Base-by-base conservation (phyloP, 2,329 filamentous ascomycete genomes). In the Fusarium tupiense region DNA sequence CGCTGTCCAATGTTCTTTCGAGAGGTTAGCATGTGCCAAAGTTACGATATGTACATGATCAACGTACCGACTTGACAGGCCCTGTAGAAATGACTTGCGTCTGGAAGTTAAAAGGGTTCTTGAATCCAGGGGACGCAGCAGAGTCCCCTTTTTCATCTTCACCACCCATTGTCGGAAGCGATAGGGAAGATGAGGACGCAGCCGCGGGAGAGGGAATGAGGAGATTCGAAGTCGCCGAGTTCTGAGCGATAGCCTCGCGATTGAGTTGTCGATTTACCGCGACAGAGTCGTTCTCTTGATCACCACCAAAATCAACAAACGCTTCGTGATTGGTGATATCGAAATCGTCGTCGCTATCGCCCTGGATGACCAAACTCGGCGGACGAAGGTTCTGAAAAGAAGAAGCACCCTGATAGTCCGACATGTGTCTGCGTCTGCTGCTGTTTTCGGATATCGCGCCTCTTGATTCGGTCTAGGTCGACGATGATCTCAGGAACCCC, bases 91-190 rank as follows among this genome's bases (percentile, higher is more conserved):
- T 92, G 52, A 91, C 88, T 80, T 93, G 92, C 3, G 96, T 93
- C 84, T 97, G 91, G 83, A 98, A 98, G 84, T 98, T 98, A 90
- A 99, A 98, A 2, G 96, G 96, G 74, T 91, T 93, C 64, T 84
- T 85, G 22, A 81, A 82, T 22, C 80, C 69, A 35, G 82, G 74
- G 29, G 73, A 77, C 37, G 60, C 52, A 47, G 69, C 62, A 37
- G 61, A 59, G 43, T 77, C 71, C 59, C 49, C 60, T 5, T 58
- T 37, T 16, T 65, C 64, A 19, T 76, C 71, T 57, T 77, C 62
- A 35, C 63, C 46, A 26, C 43, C 64, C 77, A 78, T 78, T 29
- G 64, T 60, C 9, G 67, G 66, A 16, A 75, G 62, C 41, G 59
- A 69, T 56, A 77, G 19, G 6, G 66, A 67, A 62, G 73, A 66